Evolutionary conservation across 2,329 filamentous ascomycete genomes (phyloP), one percentile per base, ranked within the genome.

Genomic region (Thermoascus crustaceus): DNA sequence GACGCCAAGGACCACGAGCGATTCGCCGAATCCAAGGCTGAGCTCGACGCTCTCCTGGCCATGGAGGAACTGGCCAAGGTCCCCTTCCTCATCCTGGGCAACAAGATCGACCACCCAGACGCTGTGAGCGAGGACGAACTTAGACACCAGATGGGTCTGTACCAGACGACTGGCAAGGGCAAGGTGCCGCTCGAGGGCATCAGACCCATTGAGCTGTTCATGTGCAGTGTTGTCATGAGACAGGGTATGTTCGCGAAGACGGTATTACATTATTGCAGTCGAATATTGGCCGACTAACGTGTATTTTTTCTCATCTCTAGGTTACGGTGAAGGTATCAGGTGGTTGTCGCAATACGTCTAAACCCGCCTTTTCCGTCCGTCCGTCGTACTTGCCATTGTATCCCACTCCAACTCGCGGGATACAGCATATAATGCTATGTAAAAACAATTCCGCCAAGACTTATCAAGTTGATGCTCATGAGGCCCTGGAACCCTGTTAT

Each of bases 71-170:
- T 98, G 24, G 72, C 78, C 61, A 95, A 94, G 73, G 91, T 94
- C 6, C 91, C 91, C 36, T 96, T 96, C 64, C 78, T 96, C 43
- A 79, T 98, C 52, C 78, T 98, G 45, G 91, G 91, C 53, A 98
- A 98, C 79, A 98, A 98, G 79, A 98, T 98, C 64, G 91, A 98
- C 65, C 88, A 96, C 71, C 88, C 88, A 35, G 84, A 93, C 51
- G 91, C 91, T 44, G 81, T 96, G 36, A 89, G 83, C 47, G 91
- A 98, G 74, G 89, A 96, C 54, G 86, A 95, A 70, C 76, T 96
- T 57, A 78, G 91, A 64, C 82, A 89, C 61, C 83, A 88, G 63
- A 73, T 98, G 40, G 91, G 91, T 44, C 68, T 98, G 55, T 96
- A 93, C 69, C 89, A 96, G 68, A 94, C 88, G 37, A 94, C 86